phyloP scores from a whole-genome alignment of 148 eudicot genomes.

The Fallopia convolvulus region DNA sequence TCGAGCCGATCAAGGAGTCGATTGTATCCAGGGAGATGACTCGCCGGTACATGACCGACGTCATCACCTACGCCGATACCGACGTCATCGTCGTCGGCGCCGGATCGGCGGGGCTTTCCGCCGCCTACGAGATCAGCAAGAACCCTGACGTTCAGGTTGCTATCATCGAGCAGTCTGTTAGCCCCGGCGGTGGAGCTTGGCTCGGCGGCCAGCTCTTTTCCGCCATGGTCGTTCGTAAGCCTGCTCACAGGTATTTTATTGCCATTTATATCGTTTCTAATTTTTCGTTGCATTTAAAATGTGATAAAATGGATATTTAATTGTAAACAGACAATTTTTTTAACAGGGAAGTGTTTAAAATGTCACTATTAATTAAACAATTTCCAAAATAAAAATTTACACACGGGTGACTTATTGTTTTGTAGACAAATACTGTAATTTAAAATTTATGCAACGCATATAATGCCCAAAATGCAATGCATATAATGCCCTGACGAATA shows the following conservation, averaged over 20 bases:
- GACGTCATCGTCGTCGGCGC: conserved; percentile 91
- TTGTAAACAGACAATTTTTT: no score
- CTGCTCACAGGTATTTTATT: conserved; percentile 46
- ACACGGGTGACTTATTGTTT: no score
- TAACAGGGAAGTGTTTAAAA: no score
- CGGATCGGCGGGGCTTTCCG: conserved; percentile 87
- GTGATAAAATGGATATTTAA: no score
- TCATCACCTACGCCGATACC: conserved; percentile 86
- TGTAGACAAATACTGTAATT: no score
- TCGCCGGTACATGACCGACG: conserved; percentile 87
- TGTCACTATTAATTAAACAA: no score
- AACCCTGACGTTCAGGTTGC: conserved; percentile 78
- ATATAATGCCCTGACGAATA: no score
- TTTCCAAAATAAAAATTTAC: no score
- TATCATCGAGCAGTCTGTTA: conserved; percentile 84
- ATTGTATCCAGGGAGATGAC: conserved; percentile 92
- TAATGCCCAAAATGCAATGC: no score
- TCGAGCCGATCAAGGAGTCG: conserved; percentile 85
- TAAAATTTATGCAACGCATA: no score
- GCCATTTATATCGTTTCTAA: background rate
- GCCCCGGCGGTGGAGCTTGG: conserved; percentile 99
- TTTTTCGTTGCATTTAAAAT: background rate
- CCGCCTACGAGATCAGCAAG: conserved; percentile 87
- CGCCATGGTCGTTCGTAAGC: conserved; percentile 91
- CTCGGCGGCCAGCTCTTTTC: conserved; percentile 95